Percentiles rank a stretch among this genome's conserved stretches.
Conservation (phyloP, 2,329 filamentous ascomycete genomes). For the Elsinoe arachidis region DNA sequence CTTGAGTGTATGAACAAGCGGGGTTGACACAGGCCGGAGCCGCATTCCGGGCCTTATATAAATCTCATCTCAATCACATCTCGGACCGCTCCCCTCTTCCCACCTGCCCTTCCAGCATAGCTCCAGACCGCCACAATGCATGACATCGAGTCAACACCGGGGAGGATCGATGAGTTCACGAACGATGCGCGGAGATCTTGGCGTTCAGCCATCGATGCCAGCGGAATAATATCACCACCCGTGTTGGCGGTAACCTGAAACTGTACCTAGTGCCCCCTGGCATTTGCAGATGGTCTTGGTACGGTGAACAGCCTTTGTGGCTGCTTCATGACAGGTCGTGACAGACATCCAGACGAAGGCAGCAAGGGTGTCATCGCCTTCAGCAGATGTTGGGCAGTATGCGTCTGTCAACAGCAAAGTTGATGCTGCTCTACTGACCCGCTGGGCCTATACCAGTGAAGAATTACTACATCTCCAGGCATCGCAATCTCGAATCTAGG, state of each 20-base stretch:
- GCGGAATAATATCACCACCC: neutral
- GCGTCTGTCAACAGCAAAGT: too few species aligned
- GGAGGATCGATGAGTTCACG: neutral
- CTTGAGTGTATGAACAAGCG: neutral
- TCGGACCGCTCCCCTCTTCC: neutral
- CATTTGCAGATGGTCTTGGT: neutral
- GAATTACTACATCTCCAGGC: too few species aligned
- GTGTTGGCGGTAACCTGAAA: slow-evolving; percentile 10
- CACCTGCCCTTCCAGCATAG: neutral
- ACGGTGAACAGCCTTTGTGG: neutral
- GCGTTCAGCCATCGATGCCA: neutral
- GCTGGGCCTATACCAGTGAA: too few species aligned
- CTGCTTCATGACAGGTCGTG: neutral
- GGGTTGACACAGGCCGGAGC: neutral
- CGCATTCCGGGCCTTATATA: neutral
- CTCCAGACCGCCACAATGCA: neutral
- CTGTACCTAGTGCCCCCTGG: slow-evolving; percentile 1
- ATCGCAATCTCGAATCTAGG: neutral
- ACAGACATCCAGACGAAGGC: neutral
- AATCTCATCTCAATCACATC: neutral
- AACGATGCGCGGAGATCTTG: neutral
- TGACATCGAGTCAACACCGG: neutral
- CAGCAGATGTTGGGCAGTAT: too few species aligned
- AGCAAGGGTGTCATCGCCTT: too few species aligned
- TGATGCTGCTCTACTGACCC: too few species aligned